A percentile compares a stretch with the other conserved stretches of the same genome.
phyloP scores from a whole-genome alignment of 805 yeast species.

The Spathaspora hagerdaliae region DNA sequence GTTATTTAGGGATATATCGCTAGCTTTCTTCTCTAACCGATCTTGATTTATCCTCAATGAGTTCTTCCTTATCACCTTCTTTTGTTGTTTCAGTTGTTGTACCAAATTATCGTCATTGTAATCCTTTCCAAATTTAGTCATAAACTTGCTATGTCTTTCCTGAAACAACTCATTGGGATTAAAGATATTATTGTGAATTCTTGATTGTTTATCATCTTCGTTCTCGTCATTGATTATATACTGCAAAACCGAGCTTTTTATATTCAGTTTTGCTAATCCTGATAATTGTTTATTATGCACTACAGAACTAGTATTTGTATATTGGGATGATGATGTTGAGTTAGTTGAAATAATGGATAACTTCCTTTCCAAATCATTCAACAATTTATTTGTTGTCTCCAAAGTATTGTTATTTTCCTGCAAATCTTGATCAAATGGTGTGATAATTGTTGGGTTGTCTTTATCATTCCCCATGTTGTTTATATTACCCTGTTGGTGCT shows the following conservation, averaged over 20 bases:
- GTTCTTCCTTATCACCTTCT: slow-evolving; percentile 4
- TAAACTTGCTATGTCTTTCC: slow-evolving; percentile 29
- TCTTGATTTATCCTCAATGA: slow-evolving; percentile 4
- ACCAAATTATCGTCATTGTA: slow-evolving; percentile 16
- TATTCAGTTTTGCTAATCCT: slow-evolving; percentile 14
- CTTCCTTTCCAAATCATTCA: slow-evolving; percentile 32
- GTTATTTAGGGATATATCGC: slow-evolving; percentile 1
- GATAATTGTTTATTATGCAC: slow-evolving; percentile 5
- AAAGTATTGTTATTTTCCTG: slow-evolving; percentile 10
- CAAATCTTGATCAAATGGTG: neutral
- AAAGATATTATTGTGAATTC: slow-evolving; percentile 15
- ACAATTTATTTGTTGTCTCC: slow-evolving; percentile 23
- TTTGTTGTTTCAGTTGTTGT: neutral
- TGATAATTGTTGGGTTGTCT: neutral
- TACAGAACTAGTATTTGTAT: slow-evolving; percentile 10
- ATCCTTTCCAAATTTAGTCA: slow-evolving; percentile 26
- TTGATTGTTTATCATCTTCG: neutral
- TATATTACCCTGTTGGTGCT: too few relatives aligned
- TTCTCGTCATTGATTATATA: slow-evolving; percentile 19
- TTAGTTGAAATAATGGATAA: slow-evolving; percentile 25
- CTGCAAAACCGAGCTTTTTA: slow-evolving; percentile 31
- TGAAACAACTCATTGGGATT: slow-evolving; percentile 34
- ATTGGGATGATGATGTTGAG: slow-evolving; percentile 13
- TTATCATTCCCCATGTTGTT: neutral
- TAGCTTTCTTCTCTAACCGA: slow-evolving; percentile 1